These are phyloP conservation scores for Solanum chilense DNA, from an alignment of 257 asterid species.

Conservation along the genomic window DNA sequence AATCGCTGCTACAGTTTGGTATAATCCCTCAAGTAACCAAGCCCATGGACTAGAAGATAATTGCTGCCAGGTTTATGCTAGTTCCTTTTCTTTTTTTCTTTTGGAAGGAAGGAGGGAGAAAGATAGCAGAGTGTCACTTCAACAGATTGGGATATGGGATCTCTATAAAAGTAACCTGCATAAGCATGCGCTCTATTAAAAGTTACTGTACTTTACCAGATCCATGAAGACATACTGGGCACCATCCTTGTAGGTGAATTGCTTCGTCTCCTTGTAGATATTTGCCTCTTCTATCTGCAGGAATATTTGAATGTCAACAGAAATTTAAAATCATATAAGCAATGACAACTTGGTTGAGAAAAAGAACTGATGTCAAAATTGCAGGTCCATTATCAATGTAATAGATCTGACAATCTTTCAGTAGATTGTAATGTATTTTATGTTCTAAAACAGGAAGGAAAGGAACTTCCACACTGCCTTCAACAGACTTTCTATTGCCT, in stretches of 20 bases:
- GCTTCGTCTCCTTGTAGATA: slow-evolving; percentile 78
- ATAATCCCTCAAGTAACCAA: neutral
- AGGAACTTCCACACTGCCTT: neutral
- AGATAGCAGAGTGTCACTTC: neutral
- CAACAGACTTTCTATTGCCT: neutral
- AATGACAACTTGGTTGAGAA: neutral
- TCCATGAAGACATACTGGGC: slow-evolving; percentile 93
- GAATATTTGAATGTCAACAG: slow-evolving; percentile 3
- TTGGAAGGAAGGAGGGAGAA: neutral
- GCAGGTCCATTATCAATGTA: neutral
- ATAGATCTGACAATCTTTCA: neutral
- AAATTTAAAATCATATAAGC: neutral
- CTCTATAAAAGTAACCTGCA: neutral
- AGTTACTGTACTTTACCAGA: slow-evolving; percentile 33
- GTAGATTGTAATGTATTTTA: neutral
- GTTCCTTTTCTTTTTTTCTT: neutral
- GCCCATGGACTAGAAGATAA: neutral
- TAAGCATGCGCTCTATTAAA: neutral
- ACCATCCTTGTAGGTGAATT: slow-evolving; percentile 87
- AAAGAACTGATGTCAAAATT: neutral
- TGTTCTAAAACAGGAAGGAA: neutral
- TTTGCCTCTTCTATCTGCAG: slow-evolving; percentile 78
- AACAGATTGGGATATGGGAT: neutral
- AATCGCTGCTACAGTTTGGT: neutral
- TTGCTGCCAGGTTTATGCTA: neutral